A percentile compares a stretch with the other conserved stretches of the same genome.
These are phyloP conservation scores for Penicillium diatomitis DNA, from an alignment of 495 filamentous ascomycete species.

Conservation along the genomic window DNA sequence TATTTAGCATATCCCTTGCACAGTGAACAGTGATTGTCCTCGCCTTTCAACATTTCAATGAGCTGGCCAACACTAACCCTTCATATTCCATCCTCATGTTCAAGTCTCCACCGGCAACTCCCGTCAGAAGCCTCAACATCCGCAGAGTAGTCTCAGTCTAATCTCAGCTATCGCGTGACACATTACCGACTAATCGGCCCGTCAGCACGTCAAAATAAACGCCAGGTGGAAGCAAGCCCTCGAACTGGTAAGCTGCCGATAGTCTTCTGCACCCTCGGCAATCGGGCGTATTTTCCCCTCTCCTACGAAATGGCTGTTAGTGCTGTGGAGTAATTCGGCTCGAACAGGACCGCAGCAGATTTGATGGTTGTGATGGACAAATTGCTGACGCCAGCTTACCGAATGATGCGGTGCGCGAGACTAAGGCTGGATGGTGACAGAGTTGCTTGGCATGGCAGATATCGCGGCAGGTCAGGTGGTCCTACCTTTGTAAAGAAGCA, in stretches of 20 bases:
- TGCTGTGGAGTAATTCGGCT: not conserved
- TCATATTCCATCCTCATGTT: not conserved
- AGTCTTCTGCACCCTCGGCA: not conserved
- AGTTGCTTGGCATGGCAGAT: not conserved
- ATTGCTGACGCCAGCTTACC: not conserved
- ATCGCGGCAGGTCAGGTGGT: too few species aligned
- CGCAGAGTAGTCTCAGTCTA: not conserved
- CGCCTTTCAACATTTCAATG: not conserved
- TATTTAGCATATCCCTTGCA: not conserved
- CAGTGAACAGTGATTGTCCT: not conserved
- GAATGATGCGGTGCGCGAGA: not conserved
- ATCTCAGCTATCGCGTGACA: slow-evolving; percentile 4
- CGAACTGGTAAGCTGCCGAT: not conserved
- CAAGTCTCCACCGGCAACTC: not conserved
- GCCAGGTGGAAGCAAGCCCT: not conserved
- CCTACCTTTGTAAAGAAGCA: too few species aligned
- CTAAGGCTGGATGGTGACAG: not conserved
- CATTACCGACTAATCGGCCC: slow-evolving; percentile 2
- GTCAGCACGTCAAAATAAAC: slow-evolving; percentile 6
- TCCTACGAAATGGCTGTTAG: not conserved
- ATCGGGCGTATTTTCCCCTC: not conserved
- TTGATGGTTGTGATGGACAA: not conserved
- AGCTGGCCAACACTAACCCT: not conserved
- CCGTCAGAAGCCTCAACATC: not conserved
- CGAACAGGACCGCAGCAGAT: too few species aligned